phyloP scores from a whole-genome alignment of 768 basidiomycete genomes.

The Lactarius akahatsu region DNA sequence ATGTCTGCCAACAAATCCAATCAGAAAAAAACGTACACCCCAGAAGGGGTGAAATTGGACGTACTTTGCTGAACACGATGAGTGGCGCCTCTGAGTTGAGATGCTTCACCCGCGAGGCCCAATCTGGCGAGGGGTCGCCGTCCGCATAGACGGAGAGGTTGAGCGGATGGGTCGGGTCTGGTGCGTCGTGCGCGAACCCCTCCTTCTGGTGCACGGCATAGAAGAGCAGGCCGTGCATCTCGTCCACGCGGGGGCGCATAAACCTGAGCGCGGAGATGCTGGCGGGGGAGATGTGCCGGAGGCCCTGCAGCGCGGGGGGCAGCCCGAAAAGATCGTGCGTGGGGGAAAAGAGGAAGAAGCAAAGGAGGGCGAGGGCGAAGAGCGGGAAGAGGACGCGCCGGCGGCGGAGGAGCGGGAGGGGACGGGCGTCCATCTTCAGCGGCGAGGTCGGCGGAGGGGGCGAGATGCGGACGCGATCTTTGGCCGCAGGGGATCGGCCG shows the following conservation, averaged over 20 bases:
- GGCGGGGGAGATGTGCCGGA: constrained; percentile 23
- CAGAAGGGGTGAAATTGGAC: constrained; percentile 23
- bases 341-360: constrained; percentile 26
- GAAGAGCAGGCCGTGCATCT: constrained; percentile 71
- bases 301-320: constrained; percentile 22
- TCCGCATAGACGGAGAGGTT: constrained; percentile 56
- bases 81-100: constrained; percentile 58
- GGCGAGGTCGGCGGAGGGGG: constrained; percentile 4
- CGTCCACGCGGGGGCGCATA: constrained; percentile 32
- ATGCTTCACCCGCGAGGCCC: constrained; percentile 42
- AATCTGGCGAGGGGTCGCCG: constrained; percentile 41
- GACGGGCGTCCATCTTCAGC: background rate
- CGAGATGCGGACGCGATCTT: constrained; percentile 19
- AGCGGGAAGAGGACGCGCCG: constrained; percentile 13
- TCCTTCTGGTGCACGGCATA: constrained; percentile 54
- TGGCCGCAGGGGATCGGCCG: constrained; percentile 13
- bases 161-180: constrained; percentile 48
- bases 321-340: constrained; percentile 22
- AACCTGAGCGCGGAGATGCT: constrained; percentile 20
- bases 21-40: background rate
- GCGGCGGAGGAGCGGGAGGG: constrained; percentile 8
- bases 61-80: constrained; percentile 80
- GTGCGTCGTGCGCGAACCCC: constrained; percentile 34
- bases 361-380: constrained; percentile 7
- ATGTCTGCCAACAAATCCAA: constrained; percentile 45